phyloP scores from a whole-genome alignment of 176 grass and related monocot genomes.

The Calamus simplicifolius region DNA sequence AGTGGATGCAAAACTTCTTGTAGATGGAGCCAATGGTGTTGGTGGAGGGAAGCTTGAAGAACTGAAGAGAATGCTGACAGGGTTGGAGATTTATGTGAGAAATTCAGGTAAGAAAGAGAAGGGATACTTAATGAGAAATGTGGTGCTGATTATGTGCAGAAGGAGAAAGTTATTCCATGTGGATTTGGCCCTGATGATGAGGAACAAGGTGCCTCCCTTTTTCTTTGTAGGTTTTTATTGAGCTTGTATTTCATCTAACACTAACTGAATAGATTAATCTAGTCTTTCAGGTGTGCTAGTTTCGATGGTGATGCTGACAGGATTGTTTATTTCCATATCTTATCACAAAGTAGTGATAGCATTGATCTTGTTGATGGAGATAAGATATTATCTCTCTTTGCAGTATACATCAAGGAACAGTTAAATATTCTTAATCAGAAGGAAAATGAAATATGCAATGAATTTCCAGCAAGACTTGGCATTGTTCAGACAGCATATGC shows the following conservation, averaged over 20 bases:
- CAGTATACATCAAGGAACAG: conserved; percentile 82
- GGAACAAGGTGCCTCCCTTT: conserved; percentile 37
- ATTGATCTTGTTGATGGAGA: conserved; percentile 89
- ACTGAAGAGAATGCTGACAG: conserved; percentile 40
- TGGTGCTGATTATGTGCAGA: conserved; percentile 96
- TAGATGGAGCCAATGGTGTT: conserved; percentile 89
- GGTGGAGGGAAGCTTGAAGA: conserved; percentile 69
- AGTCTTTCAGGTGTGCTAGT: conserved; percentile 82
- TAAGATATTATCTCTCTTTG: conserved; percentile 88
- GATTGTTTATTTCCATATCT: conserved; percentile 65
- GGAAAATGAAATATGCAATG: conserved; percentile 17
- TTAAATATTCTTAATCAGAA: conserved; percentile 46
- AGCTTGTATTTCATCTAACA: not conserved
- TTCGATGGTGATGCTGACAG: conserved; percentile 88
- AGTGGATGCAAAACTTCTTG: conserved; percentile 43
- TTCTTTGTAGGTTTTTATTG: not conserved
- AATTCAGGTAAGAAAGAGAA: conserved; percentile 72
- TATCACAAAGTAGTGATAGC: conserved; percentile 37
- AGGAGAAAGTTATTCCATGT: conserved; percentile 67
- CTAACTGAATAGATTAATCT: conserved; percentile 24
- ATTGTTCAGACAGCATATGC: conserved; percentile 92
- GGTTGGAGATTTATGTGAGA: conserved; percentile 52
- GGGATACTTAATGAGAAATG: conserved; percentile 85
- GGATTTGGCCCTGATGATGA: conserved; percentile 50
- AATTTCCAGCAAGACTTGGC: conserved; percentile 54